Conservation (phyloP, 1,139 yeast genomes). For the Geotrichum phurueaensis region DNA sequence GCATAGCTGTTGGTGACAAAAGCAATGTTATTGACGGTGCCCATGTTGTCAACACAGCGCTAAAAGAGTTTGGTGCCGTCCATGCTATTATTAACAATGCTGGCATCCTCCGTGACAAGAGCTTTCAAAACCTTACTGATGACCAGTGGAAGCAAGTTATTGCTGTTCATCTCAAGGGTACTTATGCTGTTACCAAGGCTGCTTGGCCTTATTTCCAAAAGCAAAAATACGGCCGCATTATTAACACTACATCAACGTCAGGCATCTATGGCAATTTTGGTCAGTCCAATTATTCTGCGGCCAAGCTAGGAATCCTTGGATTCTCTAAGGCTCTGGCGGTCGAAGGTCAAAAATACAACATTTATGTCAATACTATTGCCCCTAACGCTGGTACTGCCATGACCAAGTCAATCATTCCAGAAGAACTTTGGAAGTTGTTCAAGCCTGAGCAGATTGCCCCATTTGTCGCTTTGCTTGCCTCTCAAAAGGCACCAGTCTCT, state of each 20-base stretch:
- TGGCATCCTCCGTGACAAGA: constrained; percentile 87
- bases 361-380: constrained; percentile 77
- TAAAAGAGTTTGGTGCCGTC: constrained; percentile 72
- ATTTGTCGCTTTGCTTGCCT: constrained; percentile 66
- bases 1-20: constrained; percentile 80
- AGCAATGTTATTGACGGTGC: constrained; percentile 76
- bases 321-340: constrained; percentile 79
- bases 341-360: constrained; percentile 78
- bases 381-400: constrained; percentile 98
- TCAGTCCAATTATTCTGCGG: constrained; percentile 92
- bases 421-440: constrained; percentile 72
- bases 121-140: constrained; percentile 78
- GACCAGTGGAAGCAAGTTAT: constrained; percentile 79
- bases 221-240: constrained; percentile 74
- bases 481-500: constrained; percentile 63
- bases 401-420: constrained; percentile 82
- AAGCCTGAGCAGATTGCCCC: constrained; percentile 93
- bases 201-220: constrained; percentile 87
- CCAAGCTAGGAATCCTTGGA: constrained; percentile 85
- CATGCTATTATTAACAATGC: constrained; percentile 90
- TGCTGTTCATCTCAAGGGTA: constrained; percentile 77
- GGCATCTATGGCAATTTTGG: constrained; percentile 98
- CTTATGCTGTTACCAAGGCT: constrained; percentile 75
- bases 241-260: constrained; percentile 89
- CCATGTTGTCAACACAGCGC: constrained; percentile 71